A percentile compares a stretch with the other conserved stretches of the same genome.
Conservation (phyloP, 148 eudicot genomes). For the Spergularia bocconei region DNA sequence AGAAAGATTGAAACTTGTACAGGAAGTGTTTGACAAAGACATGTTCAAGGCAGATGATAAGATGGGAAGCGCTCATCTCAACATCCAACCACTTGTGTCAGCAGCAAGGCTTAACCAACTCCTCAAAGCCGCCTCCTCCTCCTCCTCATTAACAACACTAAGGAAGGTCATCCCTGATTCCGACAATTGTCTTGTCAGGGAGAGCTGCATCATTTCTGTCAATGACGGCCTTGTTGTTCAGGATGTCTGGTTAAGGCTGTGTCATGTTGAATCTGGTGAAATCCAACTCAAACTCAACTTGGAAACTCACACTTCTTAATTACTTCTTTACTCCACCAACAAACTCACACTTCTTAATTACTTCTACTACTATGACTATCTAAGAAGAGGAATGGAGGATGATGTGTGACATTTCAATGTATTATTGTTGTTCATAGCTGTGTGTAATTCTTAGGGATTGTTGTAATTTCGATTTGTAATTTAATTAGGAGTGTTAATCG, state of each 20-base stretch:
- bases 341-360: too few relatives aligned
- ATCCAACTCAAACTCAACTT: slow-evolving; percentile 42
- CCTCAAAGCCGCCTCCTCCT: slow-evolving; percentile 43
- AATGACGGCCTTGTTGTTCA: slow-evolving; percentile 61
- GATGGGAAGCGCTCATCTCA: slow-evolving; percentile 64
- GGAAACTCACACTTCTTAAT: too few relatives aligned
- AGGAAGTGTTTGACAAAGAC: slow-evolving; percentile 79
- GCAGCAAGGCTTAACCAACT: slow-evolving; percentile 59
- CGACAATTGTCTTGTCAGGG: slow-evolving; percentile 60
- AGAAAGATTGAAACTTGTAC: background rate
- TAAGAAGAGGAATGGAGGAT: too few relatives aligned
- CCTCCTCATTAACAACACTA: slow-evolving; percentile 46
- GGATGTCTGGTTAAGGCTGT: slow-evolving; percentile 62
- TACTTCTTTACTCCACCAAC: too few relatives aligned
- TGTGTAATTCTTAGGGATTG: too few relatives aligned
- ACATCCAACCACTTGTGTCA: slow-evolving; percentile 60
- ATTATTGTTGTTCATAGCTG: too few relatives aligned
- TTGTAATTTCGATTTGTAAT: too few relatives aligned
- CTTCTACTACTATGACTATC: too few relatives aligned
- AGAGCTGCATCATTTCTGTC: slow-evolving; percentile 45
- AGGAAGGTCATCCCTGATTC: slow-evolving; percentile 56
- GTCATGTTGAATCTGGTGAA: slow-evolving; percentile 67
- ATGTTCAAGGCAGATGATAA: slow-evolving; percentile 74
- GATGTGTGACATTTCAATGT: too few relatives aligned
- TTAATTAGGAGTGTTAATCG: too few relatives aligned